These are phyloP conservation scores for Podosphaera leucotricha DNA, from an alignment of 2,329 filamentous ascomycete species.

Conservation along the genomic window DNA sequence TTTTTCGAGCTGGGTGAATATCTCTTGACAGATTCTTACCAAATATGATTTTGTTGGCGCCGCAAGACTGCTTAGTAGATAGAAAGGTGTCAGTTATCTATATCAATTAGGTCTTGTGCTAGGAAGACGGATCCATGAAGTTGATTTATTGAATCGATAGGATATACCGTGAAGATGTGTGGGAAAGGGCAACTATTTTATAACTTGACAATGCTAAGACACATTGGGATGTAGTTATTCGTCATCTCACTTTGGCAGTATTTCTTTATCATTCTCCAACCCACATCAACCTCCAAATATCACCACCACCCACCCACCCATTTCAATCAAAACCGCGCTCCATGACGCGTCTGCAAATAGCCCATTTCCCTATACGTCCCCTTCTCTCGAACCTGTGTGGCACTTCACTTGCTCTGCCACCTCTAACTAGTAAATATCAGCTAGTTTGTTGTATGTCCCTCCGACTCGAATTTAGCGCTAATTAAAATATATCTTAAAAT, in stretches of 20 bases:
- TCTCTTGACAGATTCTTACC: not conserved
- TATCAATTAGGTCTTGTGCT: not conserved
- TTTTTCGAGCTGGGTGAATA: not conserved
- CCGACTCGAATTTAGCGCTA: not conserved
- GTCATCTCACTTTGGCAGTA: not conserved
- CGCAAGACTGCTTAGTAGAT: not conserved
- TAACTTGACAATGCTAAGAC: not conserved
- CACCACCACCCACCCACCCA: not conserved
- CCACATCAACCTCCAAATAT: not conserved
- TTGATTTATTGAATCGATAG: not conserved
- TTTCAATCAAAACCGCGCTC: not conserved
- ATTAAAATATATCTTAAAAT: not conserved
- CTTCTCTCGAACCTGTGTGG: not conserved
- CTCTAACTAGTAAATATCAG: not conserved
- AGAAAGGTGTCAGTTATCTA: not conserved
- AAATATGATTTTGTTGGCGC: not conserved
- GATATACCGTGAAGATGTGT: not conserved
- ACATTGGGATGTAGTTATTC: not conserved
- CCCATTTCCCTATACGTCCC: not conserved
- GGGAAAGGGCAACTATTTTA: not conserved
- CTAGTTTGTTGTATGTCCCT: not conserved
- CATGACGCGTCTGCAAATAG: not conserved
- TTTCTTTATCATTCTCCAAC: not conserved
- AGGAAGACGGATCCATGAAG: not conserved
- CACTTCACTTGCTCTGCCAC: not conserved